Evolutionary conservation across 345 rosid species (phyloP).

Genomic region (Rhizophora apiculata): DNA sequence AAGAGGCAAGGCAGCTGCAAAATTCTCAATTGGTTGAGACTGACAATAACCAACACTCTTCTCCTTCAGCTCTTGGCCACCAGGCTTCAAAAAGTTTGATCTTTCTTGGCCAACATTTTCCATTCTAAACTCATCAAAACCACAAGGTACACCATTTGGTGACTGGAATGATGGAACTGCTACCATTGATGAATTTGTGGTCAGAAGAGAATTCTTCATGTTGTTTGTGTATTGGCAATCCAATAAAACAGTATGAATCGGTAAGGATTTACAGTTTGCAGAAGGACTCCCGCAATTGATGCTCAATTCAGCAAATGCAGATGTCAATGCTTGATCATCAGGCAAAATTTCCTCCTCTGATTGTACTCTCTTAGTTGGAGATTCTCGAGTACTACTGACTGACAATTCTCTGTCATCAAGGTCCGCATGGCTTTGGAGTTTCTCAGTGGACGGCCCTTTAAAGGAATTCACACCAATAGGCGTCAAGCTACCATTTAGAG

Average conservation of each 20-base stretch:
- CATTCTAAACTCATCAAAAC: conserved; percentile 35
- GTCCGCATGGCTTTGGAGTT: conserved; percentile 30
- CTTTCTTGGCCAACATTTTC: conserved; percentile 32
- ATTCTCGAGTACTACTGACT: conserved; percentile 23
- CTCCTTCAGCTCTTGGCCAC: conserved; percentile 39
- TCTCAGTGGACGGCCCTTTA: conserved; percentile 31
- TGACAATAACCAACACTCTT: conserved; percentile 46
- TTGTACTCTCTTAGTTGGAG: conserved; percentile 27
- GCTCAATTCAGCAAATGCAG: conserved; percentile 50
- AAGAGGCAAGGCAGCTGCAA: conserved; percentile 35
- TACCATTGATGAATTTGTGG: conserved; percentile 26
- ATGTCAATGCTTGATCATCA: conserved; percentile 48
- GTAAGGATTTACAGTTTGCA: conserved; percentile 26
- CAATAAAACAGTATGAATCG: conserved; percentile 21
- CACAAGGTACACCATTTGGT: conserved; percentile 28
- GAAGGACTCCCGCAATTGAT: conserved; percentile 27
- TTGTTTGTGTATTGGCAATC: conserved; percentile 28
- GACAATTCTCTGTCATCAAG: conserved; percentile 23
- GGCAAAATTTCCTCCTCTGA: conserved; percentile 48
- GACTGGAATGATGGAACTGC: conserved; percentile 37
- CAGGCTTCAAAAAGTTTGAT: conserved; percentile 25
- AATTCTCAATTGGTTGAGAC: conserved; percentile 28
- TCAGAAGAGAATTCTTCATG: conserved; percentile 27
- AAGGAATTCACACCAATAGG: conserved; percentile 39
- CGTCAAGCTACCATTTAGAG: conserved; percentile 23